Evolutionary conservation across 139 green algal species (phyloP), one percentile per base, ranked within the genome.

Genomic region (Gonium pectorale): DNA sequence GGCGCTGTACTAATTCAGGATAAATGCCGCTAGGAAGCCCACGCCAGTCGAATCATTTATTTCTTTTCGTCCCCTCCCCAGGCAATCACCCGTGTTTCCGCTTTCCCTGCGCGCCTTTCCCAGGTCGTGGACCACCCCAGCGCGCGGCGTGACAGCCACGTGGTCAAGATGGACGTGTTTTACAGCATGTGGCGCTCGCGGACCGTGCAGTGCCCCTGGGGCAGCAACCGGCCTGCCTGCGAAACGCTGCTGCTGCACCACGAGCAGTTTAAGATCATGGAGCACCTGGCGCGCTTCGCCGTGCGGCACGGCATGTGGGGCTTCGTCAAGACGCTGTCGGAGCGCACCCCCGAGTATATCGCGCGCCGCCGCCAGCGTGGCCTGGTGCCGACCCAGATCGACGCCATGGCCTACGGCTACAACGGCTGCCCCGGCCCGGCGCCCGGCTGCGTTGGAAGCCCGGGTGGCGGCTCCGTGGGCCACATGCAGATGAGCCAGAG

Each of bases 181-280:
- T 92, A 91, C 66, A 90, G 78, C 67, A 94, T 94, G 90, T 96
- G 93, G 93, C 86, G 87, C 71, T 91, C 84, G 9, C 87, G 90
- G 68, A 94, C 89, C 26, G 91, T 98, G 31, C 60, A 87, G 4
- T 94, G 92, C 88, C 95, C 95, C 15, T 92, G 88, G 59, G 93
- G 92, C 74, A 87, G 52, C 38, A 91, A 82, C 40, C 74, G 72
- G 11, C 92, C 92, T 19, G 95, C 94, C 8, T 95, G 90, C 72
- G 92, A 97, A 90, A 96, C 93, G 6, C 60, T 94, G 52, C 91
- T 98, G 82, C 89, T 98, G 80, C 96, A 98, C 89, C 92, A 94
- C 75, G 96, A 98, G 93, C 87, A 96, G 88, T 96, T 98, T 83
- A 95, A 96, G 80, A 95, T 98, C 78, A 90, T 92, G 26, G 95